Base-by-base conservation (phyloP, 2,329 filamentous ascomycete genomes). In the Penicillium fuscoglaucum region DNA sequence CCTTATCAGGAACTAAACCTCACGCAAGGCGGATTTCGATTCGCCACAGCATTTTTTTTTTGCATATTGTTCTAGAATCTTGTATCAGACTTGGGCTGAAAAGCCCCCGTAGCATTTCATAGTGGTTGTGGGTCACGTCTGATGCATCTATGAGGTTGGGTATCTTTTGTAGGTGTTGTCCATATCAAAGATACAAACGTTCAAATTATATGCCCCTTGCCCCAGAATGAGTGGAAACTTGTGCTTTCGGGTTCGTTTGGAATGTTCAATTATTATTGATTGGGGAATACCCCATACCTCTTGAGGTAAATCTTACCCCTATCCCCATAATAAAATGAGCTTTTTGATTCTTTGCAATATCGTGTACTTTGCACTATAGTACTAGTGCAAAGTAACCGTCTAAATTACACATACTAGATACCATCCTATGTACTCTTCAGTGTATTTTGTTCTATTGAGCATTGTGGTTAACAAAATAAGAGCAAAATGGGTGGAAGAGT, bases 1-100 rank as follows among this genome's bases (percentile, higher is more conserved):
- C 55, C 44, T 21, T 5, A 37, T 54, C 54, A 29, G 50, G 50
- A 48, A 54, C 13, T 4, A n/a, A 33, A 35, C 31, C 15, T 43
- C 40, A 21, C 1, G n/a, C 47, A n/a, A 55, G 9, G n/a, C 26
- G 26, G 31, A 39, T 31, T 19, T n/a, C 9, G 31, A 40, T 40
- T 57, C 29, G 26, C 49, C 37, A 31, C n/a, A 15, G 12, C 55
- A 15, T 19, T 21, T 21, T 2, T 33, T 17, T 31, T 35, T 31
- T 19, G 8, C 35, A 19, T 10, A n/a, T 9, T 29, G 43, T 19
- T 47, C 55, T 57, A 57, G 55, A 57, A 29, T 26, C 7, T 28
- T 40, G 13, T 12, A 15, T 10, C 17, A 31, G 24, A 28, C 13
- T 24, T n/a, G n/a, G 26, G 8, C 17, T 39, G 10, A 5, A 21